These are phyloP conservation scores for Leccinum solheimii DNA, from an alignment of 1,284 basidiomycete genomes.

Conservation along the genomic window DNA sequence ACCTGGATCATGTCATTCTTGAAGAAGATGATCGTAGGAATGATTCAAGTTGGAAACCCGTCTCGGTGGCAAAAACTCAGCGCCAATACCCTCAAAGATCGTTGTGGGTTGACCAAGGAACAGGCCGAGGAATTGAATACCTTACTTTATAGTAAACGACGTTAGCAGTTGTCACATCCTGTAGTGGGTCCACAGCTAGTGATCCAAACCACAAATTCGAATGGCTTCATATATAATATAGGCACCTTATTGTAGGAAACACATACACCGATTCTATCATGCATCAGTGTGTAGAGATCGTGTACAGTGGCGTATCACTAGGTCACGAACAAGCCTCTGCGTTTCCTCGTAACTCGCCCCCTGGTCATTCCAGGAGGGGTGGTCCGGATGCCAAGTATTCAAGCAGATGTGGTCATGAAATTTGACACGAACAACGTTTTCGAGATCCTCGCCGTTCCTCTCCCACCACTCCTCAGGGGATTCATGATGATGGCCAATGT, in stretches of 20 bases:
- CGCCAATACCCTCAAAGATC: constrained; percentile 8
- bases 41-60: constrained; percentile 15
- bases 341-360: constrained; percentile 19
- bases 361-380: constrained; percentile 27
- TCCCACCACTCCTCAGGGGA: constrained; percentile 34
- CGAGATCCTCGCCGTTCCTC: constrained; percentile 20
- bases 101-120: constrained; percentile 20
- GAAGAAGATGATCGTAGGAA: constrained; percentile 14
- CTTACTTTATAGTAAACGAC: constrained; percentile 5
- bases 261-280: constrained; percentile 9
- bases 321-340: constrained; percentile 18
- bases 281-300: neutral
- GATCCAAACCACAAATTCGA: neutral
- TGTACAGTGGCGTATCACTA: constrained; percentile 22
- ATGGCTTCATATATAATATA: neutral
- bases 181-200: neutral
- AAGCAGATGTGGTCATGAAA: constrained; percentile 29
- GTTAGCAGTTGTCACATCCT: neutral
- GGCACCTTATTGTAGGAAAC: neutral
- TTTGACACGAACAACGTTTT: constrained; percentile 6
- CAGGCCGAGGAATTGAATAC: constrained; percentile 24
- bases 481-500: constrained; percentile 24
- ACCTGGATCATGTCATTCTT: constrained; percentile 30
- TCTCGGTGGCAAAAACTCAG: constrained; percentile 11
- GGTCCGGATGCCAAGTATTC: constrained; percentile 19